phyloP scores from a whole-genome alignment of 768 basidiomycete genomes.

The Leccinum longicurvipes region DNA sequence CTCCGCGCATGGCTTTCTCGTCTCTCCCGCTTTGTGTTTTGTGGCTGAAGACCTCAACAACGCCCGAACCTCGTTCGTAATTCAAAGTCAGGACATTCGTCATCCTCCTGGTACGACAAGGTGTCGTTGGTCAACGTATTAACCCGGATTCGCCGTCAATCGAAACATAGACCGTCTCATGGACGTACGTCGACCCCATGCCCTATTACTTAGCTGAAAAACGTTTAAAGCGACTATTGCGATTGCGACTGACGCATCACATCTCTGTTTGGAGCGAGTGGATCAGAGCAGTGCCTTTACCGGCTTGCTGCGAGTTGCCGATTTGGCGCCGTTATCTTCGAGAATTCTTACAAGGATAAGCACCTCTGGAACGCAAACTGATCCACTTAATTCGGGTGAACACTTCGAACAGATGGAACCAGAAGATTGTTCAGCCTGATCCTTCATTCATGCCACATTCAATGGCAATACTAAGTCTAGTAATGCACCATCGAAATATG shows the following conservation, averaged over 20 bases:
- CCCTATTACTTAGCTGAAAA: constrained; percentile 15
- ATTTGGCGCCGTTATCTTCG: constrained; percentile 13
- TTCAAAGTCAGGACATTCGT: constrained; percentile 25
- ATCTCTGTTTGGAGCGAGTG: constrained; percentile 10
- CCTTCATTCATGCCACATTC: neutral
- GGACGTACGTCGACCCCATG: constrained; percentile 12
- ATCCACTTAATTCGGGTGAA: constrained; percentile 3
- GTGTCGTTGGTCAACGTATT: constrained; percentile 11
- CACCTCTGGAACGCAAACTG: neutral
- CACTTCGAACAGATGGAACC: constrained; percentile 16
- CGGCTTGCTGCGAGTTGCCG: constrained; percentile 11
- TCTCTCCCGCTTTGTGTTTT: constrained; percentile 22
- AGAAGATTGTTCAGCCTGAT: constrained; percentile 6
- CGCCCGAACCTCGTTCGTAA: constrained; percentile 28
- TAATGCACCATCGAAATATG: constrained; percentile 1
- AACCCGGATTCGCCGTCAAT: constrained; percentile 16
- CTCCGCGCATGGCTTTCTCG: constrained; percentile 21
- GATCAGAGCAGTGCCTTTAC: constrained; percentile 14
- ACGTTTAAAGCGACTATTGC: constrained; percentile 16
- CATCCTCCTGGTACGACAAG: constrained; percentile 16
- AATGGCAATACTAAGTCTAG: constrained; percentile 3
- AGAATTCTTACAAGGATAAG: constrained; percentile 6
- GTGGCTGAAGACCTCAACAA: constrained; percentile 23
- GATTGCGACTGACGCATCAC: constrained; percentile 5
- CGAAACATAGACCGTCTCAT: constrained; percentile 11